phyloP scores from a whole-genome alignment of 225 moss, liverwort and hornwort species.

The Anthoceros angustus region DNA sequence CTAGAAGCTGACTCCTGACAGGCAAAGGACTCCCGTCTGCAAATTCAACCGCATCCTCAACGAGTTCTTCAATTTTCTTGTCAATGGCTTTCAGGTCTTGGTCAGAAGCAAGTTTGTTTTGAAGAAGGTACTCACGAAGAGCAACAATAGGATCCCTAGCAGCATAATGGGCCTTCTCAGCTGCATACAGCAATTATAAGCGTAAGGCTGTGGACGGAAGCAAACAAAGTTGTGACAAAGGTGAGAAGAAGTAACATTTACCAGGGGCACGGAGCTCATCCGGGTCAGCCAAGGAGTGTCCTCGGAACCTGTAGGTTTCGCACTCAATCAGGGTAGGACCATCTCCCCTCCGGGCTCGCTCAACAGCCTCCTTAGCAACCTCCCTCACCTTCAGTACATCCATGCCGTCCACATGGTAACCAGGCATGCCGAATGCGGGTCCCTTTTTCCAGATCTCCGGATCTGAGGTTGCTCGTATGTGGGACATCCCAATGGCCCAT shows the following conservation, averaged over 20 bases:
- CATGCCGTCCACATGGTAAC: slow-evolving; percentile 4
- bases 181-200: background rate
- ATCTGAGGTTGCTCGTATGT: background rate
- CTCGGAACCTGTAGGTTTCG: slow-evolving; percentile 5
- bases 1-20: background rate
- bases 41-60: background rate
- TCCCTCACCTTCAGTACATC: slow-evolving; percentile 1
- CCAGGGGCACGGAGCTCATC: slow-evolving; percentile 4
- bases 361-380: slow-evolving; percentile 3
- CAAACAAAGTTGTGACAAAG: background rate
- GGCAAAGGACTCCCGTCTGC: background rate
- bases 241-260: background rate
- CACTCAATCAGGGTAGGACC: slow-evolving; percentile 1
- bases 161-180: slow-evolving; percentile 1
- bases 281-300: slow-evolving; percentile 1
- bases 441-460: slow-evolving; percentile 3
- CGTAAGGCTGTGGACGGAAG: background rate
- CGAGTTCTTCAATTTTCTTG: background rate
- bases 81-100: background rate
- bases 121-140: background rate
- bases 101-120: background rate
- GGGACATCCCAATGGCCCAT: slow-evolving; percentile 3
- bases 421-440: slow-evolving; percentile 1
- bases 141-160: background rate
- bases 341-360: slow-evolving; percentile 1